Evolutionary conservation across 2,329 filamentous ascomycete species (phyloP).

Genomic region (Colletotrichum shisoi): DNA sequence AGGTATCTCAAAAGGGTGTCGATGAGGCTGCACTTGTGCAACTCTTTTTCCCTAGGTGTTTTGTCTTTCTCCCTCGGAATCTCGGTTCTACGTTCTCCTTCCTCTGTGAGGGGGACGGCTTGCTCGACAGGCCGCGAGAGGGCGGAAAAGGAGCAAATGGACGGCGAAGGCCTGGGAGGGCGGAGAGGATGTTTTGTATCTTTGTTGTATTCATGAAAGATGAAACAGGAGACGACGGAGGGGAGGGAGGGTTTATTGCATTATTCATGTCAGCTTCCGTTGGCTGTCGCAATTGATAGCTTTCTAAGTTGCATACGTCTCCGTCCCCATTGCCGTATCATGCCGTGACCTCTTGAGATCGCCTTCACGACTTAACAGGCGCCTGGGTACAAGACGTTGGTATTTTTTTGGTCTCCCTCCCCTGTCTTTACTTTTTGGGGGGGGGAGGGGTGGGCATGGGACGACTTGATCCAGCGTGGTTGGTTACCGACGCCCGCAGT

Average conservation of each 20-base stretch:
- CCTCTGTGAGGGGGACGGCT: not conserved
- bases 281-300: constrained; percentile 33
- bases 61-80: constrained; percentile 1
- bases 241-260: constrained; percentile 19
- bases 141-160: constrained; percentile 1
- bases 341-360: no score
- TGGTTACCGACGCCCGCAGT: no score
- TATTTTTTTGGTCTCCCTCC: no score
- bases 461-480: no score
- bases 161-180: not conserved
- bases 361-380: no score
- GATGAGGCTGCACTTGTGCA: not conserved
- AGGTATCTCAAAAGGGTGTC: constrained; percentile 15
- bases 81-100: not conserved
- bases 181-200: not conserved
- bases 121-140: not conserved
- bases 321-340: no score
- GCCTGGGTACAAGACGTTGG: no score
- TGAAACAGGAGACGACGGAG: not conserved
- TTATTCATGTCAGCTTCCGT: constrained; percentile 25
- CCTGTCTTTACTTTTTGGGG: no score
- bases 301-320: constrained; percentile 23
- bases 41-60: not conserved
- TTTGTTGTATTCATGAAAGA: constrained; percentile 13
- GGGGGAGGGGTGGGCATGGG: no score